Percentiles rank a stretch among this genome's conserved stretches.
phyloP scores from a whole-genome alignment of 805 yeast genomes.

The Jamesozyma hellenica region DNA sequence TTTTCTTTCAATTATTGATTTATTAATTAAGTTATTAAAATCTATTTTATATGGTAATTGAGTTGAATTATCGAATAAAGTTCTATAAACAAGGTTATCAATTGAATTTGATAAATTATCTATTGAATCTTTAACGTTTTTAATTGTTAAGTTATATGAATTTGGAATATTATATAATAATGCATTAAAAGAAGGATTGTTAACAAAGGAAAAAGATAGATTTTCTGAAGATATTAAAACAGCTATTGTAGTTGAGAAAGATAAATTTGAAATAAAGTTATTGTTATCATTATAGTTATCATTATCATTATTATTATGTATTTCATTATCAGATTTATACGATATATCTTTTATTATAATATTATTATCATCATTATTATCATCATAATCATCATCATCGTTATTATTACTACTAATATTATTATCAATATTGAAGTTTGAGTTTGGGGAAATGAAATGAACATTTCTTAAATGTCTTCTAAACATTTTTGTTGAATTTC shows the following conservation, averaged over 20 bases:
- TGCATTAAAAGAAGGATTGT: conserved; percentile 3
- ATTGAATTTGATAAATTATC: conserved; percentile 1
- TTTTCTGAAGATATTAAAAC: conserved; percentile 9
- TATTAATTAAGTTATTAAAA: background rate
- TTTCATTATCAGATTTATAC: too few relatives aligned
- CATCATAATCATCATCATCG: background rate
- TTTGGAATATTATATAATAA: conserved; percentile 3
- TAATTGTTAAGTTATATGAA: background rate
- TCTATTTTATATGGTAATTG: conserved; percentile 1
- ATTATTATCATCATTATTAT: background rate
- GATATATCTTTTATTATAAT: too few relatives aligned
- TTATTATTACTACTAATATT: background rate
- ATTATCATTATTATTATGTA: background rate
- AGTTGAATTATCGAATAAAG: background rate
- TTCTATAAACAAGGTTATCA: conserved; percentile 3
- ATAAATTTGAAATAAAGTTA: background rate
- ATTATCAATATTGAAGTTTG: conserved; percentile 1
- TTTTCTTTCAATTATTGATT: background rate
- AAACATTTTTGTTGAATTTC: background rate
- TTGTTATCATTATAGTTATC: background rate
- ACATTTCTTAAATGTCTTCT: conserved; percentile 5
- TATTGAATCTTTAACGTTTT: conserved; percentile 2
- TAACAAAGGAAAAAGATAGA: conserved; percentile 5
- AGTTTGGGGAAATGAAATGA: conserved; percentile 5
- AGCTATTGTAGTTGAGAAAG: conserved; percentile 2